Evolutionary conservation across 2,329 filamentous ascomycete genomes (phyloP).

Genomic region (Claviceps paspali): DNA sequence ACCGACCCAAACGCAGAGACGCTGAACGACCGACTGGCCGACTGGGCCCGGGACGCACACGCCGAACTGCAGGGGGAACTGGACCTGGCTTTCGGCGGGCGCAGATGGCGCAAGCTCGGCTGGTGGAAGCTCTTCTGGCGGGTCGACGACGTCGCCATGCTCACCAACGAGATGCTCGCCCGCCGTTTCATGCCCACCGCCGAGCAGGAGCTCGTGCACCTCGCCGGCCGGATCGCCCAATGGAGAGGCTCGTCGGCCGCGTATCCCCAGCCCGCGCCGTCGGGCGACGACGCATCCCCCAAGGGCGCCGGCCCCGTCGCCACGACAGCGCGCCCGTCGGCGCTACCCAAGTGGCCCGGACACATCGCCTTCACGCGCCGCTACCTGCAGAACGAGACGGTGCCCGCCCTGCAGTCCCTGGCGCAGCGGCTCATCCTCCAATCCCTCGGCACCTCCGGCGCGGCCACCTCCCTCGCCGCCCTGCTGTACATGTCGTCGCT

Average conservation of each 20-base stretch:
- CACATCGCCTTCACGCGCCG: conserved; percentile 59
- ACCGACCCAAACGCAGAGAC: conserved; percentile 19
- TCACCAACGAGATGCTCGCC: conserved; percentile 63
- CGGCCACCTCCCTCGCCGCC: conserved; percentile 38
- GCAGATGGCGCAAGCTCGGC: conserved; percentile 60
- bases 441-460: conserved; percentile 55
- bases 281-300: conserved; percentile 1
- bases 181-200: conserved; percentile 63
- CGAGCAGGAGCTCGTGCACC: conserved; percentile 69
- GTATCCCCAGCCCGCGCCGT: conserved; percentile 22
- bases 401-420: conserved; percentile 56
- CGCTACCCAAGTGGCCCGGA: conserved; percentile 47
- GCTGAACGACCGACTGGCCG: conserved; percentile 44
- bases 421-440: conserved; percentile 63
- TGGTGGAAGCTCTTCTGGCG: conserved; percentile 98
- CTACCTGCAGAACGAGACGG: conserved; percentile 48
- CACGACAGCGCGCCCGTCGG: conserved; percentile 9
- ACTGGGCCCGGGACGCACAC: conserved; percentile 70
- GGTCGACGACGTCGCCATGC: conserved; percentile 78
- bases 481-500: conserved; percentile 42
- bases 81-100: conserved; percentile 60
- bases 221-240: conserved; percentile 59
- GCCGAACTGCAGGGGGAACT: conserved; percentile 69
- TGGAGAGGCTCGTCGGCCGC: conserved; percentile 15
- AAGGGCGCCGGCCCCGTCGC: conserved; percentile 12